Evolutionary conservation across 2,329 filamentous ascomycete species (phyloP).

Genomic region (Fusarium brevicatenulatum): DNA sequence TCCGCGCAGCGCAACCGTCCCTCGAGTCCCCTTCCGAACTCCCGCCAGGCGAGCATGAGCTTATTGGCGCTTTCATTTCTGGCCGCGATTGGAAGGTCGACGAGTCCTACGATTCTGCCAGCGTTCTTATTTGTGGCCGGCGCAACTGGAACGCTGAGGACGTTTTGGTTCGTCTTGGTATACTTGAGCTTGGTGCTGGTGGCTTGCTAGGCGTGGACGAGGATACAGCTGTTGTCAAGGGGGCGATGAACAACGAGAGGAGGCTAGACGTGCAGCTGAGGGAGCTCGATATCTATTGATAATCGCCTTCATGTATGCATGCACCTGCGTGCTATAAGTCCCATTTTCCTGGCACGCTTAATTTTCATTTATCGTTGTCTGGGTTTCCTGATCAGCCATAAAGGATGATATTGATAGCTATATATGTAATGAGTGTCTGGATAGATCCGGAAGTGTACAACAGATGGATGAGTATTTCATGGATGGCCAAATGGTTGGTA

Average conservation of each 20-base stretch:
- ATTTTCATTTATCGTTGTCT: constrained; percentile 4
- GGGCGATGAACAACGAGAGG: constrained; percentile 42
- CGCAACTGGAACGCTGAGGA: constrained; percentile 43
- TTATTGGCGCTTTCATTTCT: constrained; percentile 45
- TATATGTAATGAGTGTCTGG: constrained; percentile 35
- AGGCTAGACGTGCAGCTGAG: constrained; percentile 45
- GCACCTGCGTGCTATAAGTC: background rate
- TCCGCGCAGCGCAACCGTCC: constrained; percentile 30
- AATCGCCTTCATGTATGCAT: background rate
- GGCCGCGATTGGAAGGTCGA: constrained; percentile 47
- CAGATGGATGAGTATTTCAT: constrained; percentile 16
- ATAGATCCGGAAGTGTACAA: constrained; percentile 24
- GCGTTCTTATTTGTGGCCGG: constrained; percentile 45
- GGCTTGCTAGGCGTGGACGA: constrained; percentile 42
- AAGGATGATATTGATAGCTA: constrained; percentile 2
- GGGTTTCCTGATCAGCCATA: background rate
- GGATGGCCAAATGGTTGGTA: constrained; percentile 14
- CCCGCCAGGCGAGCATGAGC: constrained; percentile 40
- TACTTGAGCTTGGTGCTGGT: constrained; percentile 42
- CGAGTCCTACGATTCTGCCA: constrained; percentile 43
- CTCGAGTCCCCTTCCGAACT: constrained; percentile 25
- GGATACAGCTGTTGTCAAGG: constrained; percentile 43
- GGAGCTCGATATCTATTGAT: constrained; percentile 51
- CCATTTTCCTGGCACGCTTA: background rate
- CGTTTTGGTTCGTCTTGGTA: constrained; percentile 47